Evolutionary conservation across 2,329 filamentous ascomycete genomes (phyloP), one percentile per base, ranked within the genome.

Genomic region (Penicillium sumatraense): DNA sequence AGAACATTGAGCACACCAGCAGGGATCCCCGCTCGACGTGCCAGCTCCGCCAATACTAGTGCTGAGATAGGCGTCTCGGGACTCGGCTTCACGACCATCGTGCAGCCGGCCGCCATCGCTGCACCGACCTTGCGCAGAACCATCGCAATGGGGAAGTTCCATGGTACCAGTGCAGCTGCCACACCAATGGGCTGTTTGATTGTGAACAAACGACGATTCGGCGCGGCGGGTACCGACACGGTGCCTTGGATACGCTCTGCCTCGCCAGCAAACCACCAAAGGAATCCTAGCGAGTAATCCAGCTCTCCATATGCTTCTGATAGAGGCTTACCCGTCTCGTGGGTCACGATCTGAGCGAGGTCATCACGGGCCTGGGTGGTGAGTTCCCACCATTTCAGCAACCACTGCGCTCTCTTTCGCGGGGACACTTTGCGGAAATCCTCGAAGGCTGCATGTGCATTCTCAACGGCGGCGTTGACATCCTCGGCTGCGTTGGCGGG

Each of bases 131-230:
- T 89, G 44, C 87, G 77, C 56, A 88, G 68, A 10, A 88, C 79
- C 83, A 89, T 74, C 58, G 84, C 84, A 44, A 87, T 78, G 1
- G 85, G 85, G 58, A 87, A 88, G 63, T 89, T 87, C 86, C 86
- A 89, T 14, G 87, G 87, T 2, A 89, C 86, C 13, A 89, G 74
- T 1, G 86, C 86, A 0, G 81, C 86, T 0, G 82, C 79, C n/a
- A 88, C 85, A 54, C 87, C 87, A 49, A 89, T 80, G 0, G 87
- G 86, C 70, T 89, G 87, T 76, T 91, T 91, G 64, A 91, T 82
- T 0, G 85, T 87, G 57, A 91, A 82, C 2, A 85, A 81, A 21
- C 88, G 78, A 11, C 88, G 77, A 21, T 84, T 83, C 0, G 87
- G 83, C 0, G 83, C 73, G 0, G 86, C 77, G 1, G 85, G 81